These are phyloP conservation scores for Triticum dicoccoides DNA, from an alignment of 176 grass and related monocot genomes.

Conservation along the genomic window DNA sequence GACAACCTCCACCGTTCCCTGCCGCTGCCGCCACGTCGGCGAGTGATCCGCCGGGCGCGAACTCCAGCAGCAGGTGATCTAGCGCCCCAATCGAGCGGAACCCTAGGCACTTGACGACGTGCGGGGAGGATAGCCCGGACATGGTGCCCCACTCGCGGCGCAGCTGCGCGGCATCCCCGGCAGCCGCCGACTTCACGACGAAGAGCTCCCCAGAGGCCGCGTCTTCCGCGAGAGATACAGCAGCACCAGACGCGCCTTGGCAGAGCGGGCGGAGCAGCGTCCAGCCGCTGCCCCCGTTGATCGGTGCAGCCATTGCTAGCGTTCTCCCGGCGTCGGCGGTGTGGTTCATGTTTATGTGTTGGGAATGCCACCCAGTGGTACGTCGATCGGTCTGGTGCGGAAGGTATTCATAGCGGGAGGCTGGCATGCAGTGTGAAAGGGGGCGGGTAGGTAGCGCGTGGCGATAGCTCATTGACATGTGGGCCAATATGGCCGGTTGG, in stretches of 20 bases:
- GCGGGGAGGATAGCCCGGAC: constrained; percentile 20
- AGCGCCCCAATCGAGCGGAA: background rate
- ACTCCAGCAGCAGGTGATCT: constrained; percentile 38
- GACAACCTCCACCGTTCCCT: background rate
- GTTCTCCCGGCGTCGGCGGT: background rate
- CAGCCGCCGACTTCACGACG: constrained; percentile 35
- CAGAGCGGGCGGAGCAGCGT: constrained; percentile 12
- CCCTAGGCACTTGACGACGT: constrained; percentile 38
- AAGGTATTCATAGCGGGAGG: background rate
- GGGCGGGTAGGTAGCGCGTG: background rate
- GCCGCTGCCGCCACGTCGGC: constrained; percentile 30
- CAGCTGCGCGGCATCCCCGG: background rate
- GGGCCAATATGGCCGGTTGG: background rate
- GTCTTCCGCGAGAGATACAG: constrained; percentile 27
- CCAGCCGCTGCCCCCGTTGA: constrained; percentile 17
- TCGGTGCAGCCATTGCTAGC: background rate
- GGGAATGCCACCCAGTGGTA: background rate
- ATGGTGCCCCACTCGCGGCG: constrained; percentile 42
- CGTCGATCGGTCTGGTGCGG: background rate
- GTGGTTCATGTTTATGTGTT: background rate
- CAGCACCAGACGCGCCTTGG: constrained; percentile 28
- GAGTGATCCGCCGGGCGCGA: constrained; percentile 50
- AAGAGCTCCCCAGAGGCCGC: constrained; percentile 20
- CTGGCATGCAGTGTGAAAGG: background rate
- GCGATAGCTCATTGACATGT: background rate